Evolutionary conservation across 2,329 filamentous ascomycete species (phyloP).

Genomic region (Cercospora sojina): DNA sequence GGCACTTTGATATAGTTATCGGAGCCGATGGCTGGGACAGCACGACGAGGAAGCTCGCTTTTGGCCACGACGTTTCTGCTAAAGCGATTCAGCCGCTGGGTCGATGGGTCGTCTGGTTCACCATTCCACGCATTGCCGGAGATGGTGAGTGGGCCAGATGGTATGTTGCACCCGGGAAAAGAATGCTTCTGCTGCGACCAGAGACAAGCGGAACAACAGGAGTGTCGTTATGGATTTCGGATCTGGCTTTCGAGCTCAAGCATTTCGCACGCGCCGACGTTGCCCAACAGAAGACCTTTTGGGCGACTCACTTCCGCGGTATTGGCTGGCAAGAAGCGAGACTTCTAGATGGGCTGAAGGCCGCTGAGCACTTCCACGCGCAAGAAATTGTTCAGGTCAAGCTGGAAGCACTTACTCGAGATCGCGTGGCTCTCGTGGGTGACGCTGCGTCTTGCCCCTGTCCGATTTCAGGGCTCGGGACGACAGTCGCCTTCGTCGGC

Average conservation of each 20-base stretch:
- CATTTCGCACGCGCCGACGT: constrained; percentile 13
- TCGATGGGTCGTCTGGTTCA: constrained; percentile 32
- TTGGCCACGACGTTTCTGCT: constrained; percentile 21
- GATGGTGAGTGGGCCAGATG: constrained; percentile 34
- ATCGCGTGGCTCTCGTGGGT: constrained; percentile 33
- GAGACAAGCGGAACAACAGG: constrained; percentile 21
- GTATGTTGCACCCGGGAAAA: constrained; percentile 32
- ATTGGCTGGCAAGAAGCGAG: constrained; percentile 32
- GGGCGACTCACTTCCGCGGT: constrained; percentile 27
- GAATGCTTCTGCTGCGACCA: constrained; percentile 31
- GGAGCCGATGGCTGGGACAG: constrained; percentile 34
- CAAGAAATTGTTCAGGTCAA: constrained; percentile 32
- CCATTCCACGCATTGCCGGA: constrained; percentile 25
- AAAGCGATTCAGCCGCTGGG: constrained; percentile 25
- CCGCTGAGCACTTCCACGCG: constrained; percentile 36
- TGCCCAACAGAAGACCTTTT: constrained; percentile 28
- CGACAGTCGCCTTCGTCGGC: constrained; percentile 34
- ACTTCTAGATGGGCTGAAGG: constrained; percentile 38
- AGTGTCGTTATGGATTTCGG: constrained; percentile 24
- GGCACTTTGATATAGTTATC: constrained; percentile 33
- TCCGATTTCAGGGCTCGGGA: constrained; percentile 37
- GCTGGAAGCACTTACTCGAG: constrained; percentile 28
- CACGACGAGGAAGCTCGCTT: constrained; percentile 29
- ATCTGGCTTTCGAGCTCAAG: constrained; percentile 23
- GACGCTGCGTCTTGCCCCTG: constrained; percentile 35